These are phyloP conservation scores for Microglena sp. DNA, from an alignment of 139 green algal genomes.

Conservation along the genomic window DNA sequence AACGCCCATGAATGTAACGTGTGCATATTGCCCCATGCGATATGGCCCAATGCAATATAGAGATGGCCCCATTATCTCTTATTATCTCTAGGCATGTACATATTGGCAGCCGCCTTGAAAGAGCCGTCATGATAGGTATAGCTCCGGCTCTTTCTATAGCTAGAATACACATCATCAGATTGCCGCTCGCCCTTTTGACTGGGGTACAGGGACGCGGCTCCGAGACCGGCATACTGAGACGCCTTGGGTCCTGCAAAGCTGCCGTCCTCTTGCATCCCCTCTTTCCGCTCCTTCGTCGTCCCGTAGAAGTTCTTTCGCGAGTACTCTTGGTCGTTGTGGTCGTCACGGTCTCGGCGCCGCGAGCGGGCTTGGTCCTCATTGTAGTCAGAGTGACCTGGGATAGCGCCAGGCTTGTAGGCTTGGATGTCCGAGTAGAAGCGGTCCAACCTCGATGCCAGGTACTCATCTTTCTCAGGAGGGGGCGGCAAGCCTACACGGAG, in stretches of 20 bases:
- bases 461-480: conserved; percentile 48
- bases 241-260: conserved; percentile 1
- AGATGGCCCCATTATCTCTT: too few relatives aligned
- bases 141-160: too few relatives aligned
- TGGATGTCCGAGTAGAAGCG: conserved; percentile 65
- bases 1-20: too few relatives aligned
- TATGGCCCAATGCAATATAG: too few relatives aligned
- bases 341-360: neutral
- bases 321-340: neutral
- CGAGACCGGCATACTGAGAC: neutral
- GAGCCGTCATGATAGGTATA: too few relatives aligned
- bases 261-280: conserved; percentile 1
- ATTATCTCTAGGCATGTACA: too few relatives aligned
- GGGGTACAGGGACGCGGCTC: too few relatives aligned
- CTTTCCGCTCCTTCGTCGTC: neutral
- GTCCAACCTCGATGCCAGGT: conserved; percentile 57
- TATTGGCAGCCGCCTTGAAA: too few relatives aligned
- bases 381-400: conserved; percentile 2
- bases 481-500: conserved; percentile 48
- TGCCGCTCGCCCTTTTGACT: too few relatives aligned
- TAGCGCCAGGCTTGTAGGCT: conserved; percentile 41
- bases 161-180: too few relatives aligned
- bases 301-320: neutral
- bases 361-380: neutral
- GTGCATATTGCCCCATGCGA: too few relatives aligned